Evolutionary conservation across 805 yeast genomes (phyloP).

Genomic region (Metschnikowia similis): DNA sequence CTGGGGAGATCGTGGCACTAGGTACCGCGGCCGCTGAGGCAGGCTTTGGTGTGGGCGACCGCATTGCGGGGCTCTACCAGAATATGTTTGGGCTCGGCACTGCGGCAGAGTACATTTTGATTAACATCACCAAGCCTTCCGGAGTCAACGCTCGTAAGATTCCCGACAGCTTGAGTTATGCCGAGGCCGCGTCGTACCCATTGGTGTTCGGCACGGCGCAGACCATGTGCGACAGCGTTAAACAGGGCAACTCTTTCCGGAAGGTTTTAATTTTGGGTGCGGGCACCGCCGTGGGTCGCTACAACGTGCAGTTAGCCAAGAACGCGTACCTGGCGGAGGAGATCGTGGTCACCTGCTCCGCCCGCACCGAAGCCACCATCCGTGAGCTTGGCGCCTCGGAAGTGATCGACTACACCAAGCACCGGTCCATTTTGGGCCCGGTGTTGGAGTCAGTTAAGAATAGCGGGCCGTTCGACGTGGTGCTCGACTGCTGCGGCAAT

Average conservation of each 20-base stretch:
- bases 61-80: conserved; percentile 25
- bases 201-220: conserved; percentile 63
- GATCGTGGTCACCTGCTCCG: conserved; percentile 56
- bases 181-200: conserved; percentile 65
- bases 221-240: conserved; percentile 26
- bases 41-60: conserved; percentile 25
- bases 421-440: conserved; percentile 27
- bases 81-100: conserved; percentile 34
- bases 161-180: conserved; percentile 38
- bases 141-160: conserved; percentile 44
- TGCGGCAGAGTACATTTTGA: conserved; percentile 41
- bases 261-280: conserved; percentile 68
- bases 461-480: conserved; percentile 49
- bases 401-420: conserved; percentile 54
- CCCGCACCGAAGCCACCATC: conserved; percentile 42
- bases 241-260: conserved; percentile 37
- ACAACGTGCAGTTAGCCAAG: conserved; percentile 54
- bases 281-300: conserved; percentile 64
- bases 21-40: conserved; percentile 23
- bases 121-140: conserved; percentile 28
- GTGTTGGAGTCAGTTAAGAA: conserved; percentile 31
- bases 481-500: conserved; percentile 66
- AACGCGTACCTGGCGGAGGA: conserved; percentile 37
- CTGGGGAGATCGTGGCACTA: conserved; percentile 30
- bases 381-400: conserved; percentile 52